Conservation (phyloP, 768 basidiomycete genomes). For the Mycena sanguinolenta region DNA sequence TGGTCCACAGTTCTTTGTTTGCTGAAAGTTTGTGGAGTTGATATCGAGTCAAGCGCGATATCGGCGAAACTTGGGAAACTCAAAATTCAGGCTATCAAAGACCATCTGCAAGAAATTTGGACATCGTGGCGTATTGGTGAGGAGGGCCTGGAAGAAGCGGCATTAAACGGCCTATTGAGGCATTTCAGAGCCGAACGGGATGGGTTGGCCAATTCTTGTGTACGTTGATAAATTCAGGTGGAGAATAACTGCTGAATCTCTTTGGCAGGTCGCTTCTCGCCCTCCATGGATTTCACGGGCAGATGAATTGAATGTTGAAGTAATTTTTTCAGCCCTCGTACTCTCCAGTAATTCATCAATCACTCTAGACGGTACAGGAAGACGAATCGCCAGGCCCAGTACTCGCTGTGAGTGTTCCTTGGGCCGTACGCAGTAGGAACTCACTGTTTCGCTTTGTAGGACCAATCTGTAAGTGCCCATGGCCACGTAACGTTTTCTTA, state of each 20-base stretch:
- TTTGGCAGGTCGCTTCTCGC: constrained; percentile 1
- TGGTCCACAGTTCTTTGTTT: neutral
- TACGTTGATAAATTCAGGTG: neutral
- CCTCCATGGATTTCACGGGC: constrained; percentile 9
- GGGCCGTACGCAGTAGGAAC: no score
- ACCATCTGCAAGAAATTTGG: constrained; percentile 8
- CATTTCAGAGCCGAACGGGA: neutral
- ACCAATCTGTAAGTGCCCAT: no score
- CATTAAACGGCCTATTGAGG: neutral
- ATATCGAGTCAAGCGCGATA: neutral
- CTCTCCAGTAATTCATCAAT: neutral
- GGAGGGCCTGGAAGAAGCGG: constrained; percentile 6
- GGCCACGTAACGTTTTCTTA: no score
- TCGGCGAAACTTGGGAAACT: neutral
- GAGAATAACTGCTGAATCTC: neutral
- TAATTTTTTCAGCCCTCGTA: no score
- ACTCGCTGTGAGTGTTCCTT: no score
- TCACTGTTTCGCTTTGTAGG: no score
- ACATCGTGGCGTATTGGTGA: constrained; percentile 10
- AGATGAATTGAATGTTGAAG: neutral
- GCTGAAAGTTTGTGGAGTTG: neutral
- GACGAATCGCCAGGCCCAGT: no score
- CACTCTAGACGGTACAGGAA: neutral
- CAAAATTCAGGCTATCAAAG: neutral
- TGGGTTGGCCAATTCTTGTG: neutral